Conservation (phyloP, 2,329 filamentous ascomycete species). For the Pseudogymnoascus sp. region DNA sequence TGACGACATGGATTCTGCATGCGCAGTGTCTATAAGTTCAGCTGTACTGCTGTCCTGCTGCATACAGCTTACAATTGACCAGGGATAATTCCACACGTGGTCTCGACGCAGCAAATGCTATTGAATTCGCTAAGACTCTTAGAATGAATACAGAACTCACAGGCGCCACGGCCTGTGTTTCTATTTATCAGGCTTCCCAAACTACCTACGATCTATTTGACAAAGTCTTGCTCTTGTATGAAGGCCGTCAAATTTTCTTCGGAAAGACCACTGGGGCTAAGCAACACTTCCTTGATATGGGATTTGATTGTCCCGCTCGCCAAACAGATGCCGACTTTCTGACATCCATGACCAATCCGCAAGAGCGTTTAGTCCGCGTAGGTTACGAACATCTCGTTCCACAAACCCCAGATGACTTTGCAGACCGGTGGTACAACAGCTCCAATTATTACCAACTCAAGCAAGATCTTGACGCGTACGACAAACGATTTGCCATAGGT, state of each 20-base stretch:
- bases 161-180: conserved; percentile 53
- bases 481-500: conserved; percentile 48
- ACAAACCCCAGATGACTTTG: conserved; percentile 63
- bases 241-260: conserved; percentile 71
- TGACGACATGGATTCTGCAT: not conserved
- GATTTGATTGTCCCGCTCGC: conserved; percentile 58
- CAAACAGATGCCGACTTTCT: conserved; percentile 65
- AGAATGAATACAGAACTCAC: conserved; percentile 57
- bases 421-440: conserved; percentile 32
- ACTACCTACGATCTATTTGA: conserved; percentile 66
- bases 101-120: conserved; percentile 63
- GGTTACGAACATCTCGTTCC: conserved; percentile 57
- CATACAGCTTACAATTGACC: not conserved
- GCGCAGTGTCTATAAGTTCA: not conserved
- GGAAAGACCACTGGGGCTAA: conserved; percentile 54
- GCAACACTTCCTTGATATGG: conserved; percentile 59
- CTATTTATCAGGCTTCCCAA: conserved; percentile 66
- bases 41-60: conserved; percentile 18
- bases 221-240: conserved; percentile 66
- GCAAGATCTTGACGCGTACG: conserved; percentile 43
- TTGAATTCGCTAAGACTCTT: conserved; percentile 63
- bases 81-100: conserved; percentile 71
- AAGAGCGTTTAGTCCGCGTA: conserved; percentile 45
- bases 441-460: conserved; percentile 40
- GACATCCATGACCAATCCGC: conserved; percentile 58